phyloP scores from a whole-genome alignment of 176 grass and related monocot genomes.

The Tuctoria greenei region DNA sequence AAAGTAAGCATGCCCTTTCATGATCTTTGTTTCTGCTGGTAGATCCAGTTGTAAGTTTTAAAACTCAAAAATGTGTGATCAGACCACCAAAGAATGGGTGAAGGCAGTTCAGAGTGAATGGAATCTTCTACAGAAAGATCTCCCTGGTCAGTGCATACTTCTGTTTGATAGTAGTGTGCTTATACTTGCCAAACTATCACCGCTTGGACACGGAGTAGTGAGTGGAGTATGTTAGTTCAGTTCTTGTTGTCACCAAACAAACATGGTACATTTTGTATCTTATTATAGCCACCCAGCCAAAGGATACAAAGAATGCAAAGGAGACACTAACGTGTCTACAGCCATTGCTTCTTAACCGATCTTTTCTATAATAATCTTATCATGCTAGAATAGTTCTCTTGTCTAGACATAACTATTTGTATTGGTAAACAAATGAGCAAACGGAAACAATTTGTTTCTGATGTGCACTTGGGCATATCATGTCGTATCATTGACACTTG shows the following conservation, averaged over 20 bases:
- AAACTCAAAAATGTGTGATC: constrained; percentile 34
- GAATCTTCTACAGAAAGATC: constrained; percentile 71
- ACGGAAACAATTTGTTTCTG: neutral
- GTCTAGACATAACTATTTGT: constrained; percentile 1
- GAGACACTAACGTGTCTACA: neutral
- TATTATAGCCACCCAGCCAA: neutral
- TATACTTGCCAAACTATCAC: constrained; percentile 20
- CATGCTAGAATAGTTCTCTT: neutral
- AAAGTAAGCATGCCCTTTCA: constrained; percentile 37
- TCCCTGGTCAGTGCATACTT: constrained; percentile 50
- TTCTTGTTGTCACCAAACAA: constrained; percentile 9
- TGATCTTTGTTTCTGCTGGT: constrained; percentile 30
- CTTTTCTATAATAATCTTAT: constrained; percentile 13
- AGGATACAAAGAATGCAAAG: neutral
- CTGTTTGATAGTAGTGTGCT: constrained; percentile 12
- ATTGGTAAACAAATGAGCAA: neutral
- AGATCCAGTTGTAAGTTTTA: constrained; percentile 1
- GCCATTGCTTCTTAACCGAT: neutral
- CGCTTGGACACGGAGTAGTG: neutral
- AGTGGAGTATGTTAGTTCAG: neutral
- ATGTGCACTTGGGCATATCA: neutral
- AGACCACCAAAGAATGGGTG: constrained; percentile 63
- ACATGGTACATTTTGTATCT: neutral
- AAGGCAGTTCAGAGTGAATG: constrained; percentile 69
- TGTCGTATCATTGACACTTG: neutral